Base-by-base conservation (phyloP, 23 red algal genomes). In the Gracilaria gracilis region DNA sequence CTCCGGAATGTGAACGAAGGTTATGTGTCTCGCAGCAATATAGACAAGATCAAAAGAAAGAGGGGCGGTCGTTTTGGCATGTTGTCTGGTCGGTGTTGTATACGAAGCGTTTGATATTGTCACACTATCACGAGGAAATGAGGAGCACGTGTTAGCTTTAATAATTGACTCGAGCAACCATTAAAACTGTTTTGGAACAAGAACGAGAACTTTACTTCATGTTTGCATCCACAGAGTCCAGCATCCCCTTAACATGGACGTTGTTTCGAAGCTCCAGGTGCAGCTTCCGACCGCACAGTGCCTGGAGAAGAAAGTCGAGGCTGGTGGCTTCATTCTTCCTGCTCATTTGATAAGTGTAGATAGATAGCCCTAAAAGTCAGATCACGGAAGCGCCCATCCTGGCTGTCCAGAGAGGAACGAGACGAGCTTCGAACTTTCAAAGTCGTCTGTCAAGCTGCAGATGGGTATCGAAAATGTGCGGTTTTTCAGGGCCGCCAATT, bases 1-100 rank as follows among this genome's bases (percentile, higher is more conserved):
- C 4, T 77, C 72, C 39, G 72, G 72, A n/a, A 77, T 50, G n/a
- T 77, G 72, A 51, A 77, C 46, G 27, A 77, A 77, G 23, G 72
- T 77, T 19, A 77, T 77, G 72, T 77, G 72, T 46, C 72, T 24
- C 39, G 72, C 38, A 14, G 72, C 72, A 49, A 77, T 31, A 28
- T 77, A 77, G 40, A 77, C 21, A 9, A 77, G 72, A 9, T 77
- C 72, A 34, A 77, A 77, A 50, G 0, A 77, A 48, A 77, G n/a
- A 21, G 39, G 25, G 3, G 72, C 20, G 20, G 64, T 28, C 12
- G 64, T 11, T 34, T 37, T 36, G 9, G n/a, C 42, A n/a, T 25
- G 3, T 25, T 77, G 40, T 77, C 32, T 3, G 21, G 20, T 8
- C 12, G 38, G 38, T 15, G 42, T 77, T 77, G n/a, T 12, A 77